phyloP scores from a whole-genome alignment of 768 basidiomycete species.

The Hygrophorus pudorinus region DNA sequence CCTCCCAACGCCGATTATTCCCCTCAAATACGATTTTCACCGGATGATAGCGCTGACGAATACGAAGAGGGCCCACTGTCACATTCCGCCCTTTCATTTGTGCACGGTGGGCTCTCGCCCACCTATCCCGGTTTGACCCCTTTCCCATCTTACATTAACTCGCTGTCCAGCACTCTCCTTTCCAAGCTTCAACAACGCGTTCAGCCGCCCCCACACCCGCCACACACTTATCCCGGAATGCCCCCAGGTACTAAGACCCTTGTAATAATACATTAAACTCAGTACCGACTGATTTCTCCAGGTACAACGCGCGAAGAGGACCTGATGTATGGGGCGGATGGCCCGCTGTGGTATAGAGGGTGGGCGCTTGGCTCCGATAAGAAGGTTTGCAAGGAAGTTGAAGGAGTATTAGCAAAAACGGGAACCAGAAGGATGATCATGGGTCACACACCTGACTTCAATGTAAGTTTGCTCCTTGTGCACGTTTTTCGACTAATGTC shows the following conservation, averaged over 20 bases:
- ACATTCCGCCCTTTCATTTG: conserved; percentile 80
- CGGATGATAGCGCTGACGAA: conserved; percentile 13
- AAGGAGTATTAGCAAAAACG: conserved; percentile 58
- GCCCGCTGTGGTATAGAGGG: conserved; percentile 92
- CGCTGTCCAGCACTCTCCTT: conserved; percentile 59
- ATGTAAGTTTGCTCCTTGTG: conserved; percentile 25
- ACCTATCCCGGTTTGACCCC: conserved; percentile 66
- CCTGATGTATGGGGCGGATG: conserved; percentile 63
- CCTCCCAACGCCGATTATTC: conserved; percentile 56
- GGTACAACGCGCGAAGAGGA: conserved; percentile 57
- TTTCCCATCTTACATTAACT: conserved; percentile 79
- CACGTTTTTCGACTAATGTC: neutral
- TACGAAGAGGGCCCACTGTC: conserved; percentile 42
- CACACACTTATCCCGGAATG: conserved; percentile 61
- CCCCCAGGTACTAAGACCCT: conserved; percentile 33
- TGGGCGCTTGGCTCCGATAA: conserved; percentile 75
- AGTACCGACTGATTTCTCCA: conserved; percentile 11
- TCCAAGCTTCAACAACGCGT: conserved; percentile 52
- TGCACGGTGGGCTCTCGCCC: conserved; percentile 85
- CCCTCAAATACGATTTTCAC: conserved; percentile 13
- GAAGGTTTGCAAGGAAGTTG: conserved; percentile 57
- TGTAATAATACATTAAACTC: neutral
- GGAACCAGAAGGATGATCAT: conserved; percentile 87
- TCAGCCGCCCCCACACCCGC: conserved; percentile 77
- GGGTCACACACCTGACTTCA: conserved; percentile 94